Evolutionary conservation across 441 rosid genomes (phyloP).

Genomic region (Pelargonium fulgidum): DNA sequence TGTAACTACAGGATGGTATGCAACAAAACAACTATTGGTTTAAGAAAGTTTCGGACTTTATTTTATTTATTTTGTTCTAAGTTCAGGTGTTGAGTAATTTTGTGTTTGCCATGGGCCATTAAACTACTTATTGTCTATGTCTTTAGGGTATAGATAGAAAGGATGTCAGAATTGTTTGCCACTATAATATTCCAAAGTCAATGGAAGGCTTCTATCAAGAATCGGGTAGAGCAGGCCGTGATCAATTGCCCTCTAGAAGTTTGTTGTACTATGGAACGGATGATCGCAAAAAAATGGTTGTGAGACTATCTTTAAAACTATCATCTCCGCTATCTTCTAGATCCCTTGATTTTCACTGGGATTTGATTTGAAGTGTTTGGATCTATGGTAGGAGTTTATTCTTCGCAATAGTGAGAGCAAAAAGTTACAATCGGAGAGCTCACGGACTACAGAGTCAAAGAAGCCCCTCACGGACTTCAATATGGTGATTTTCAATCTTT

Average conservation of each 20-base stretch:
- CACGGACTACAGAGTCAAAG: constrained; percentile 38
- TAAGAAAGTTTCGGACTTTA: constrained; percentile 14
- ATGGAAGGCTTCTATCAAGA: constrained; percentile 98
- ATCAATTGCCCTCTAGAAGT: constrained; percentile 78
- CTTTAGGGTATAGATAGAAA: constrained; percentile 88
- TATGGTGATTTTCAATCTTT: constrained; percentile 37
- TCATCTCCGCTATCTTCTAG: constrained; percentile 16
- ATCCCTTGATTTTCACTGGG: constrained; percentile 8
- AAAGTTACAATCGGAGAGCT: constrained; percentile 46
- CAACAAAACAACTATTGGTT: constrained; percentile 17
- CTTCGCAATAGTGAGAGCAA: constrained; percentile 55
- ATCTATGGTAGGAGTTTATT: constrained; percentile 62
- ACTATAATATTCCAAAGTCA: constrained; percentile 83
- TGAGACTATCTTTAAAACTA: constrained; percentile 18
- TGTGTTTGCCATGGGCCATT: constrained; percentile 17
- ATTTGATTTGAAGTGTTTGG: constrained; percentile 19
- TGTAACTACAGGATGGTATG: constrained; percentile 82
- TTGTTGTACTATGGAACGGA: constrained; percentile 84
- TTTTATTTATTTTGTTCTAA: background rate
- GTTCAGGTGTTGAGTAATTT: background rate
- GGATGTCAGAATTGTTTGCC: constrained; percentile 93
- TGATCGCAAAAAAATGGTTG: constrained; percentile 80
- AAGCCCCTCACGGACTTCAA: constrained; percentile 59
- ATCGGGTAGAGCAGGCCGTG: constrained; percentile 98
- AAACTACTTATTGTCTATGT: constrained; percentile 22